Evolutionary conservation across 257 asterid genomes (phyloP), one percentile per base, ranked within the genome.

Genomic region (Linderniella brevidens): DNA sequence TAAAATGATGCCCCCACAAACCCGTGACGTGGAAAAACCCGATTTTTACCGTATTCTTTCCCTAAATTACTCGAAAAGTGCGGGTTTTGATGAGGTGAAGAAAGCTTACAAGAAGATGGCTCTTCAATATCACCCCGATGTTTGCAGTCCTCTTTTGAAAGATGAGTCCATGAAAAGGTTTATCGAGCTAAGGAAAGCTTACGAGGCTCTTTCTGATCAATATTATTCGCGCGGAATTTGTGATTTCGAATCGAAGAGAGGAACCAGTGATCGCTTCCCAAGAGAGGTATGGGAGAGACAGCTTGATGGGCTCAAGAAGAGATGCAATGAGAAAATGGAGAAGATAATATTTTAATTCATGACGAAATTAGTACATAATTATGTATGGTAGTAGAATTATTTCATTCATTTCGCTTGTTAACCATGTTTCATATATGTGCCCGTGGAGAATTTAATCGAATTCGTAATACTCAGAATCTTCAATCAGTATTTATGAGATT

Each of bases 211-310:
- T 3, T 75, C 70, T 9, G 68, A 75, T 46, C 79, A 79, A 0
- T 35, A 55, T 42, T 62, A 25, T 25, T 25, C 62, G 0, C 57
- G 77, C 0, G 18, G 60, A 47, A 19, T 19, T 9, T 71, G 70
- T 17, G 79, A 75, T 56, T 17, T 8, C 16, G 74, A 66, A 38
- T 18, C 37, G 15, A 45, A 19, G 16, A 48, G 14, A 19, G 19
- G 35, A 5, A 41, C 19, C 35, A 32, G 40, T 35, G 8, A 25
- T 25, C 32, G 11, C 13, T 67, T 51, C n/a, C 25, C 46, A 4
- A 62, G 66, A 54, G 68, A 65, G 47, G 68, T 65, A 13, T 75
- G 77, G 83, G 72, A 71, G 60, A 75, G 59, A 58, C 83, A 75
- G 50, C 73, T 75, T n/a, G 46, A 46, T 51, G 76, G 61, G 35